These are phyloP conservation scores for Phytophthora cactorum DNA, from an alignment of 352 stramenopile species.

Conservation along the genomic window DNA sequence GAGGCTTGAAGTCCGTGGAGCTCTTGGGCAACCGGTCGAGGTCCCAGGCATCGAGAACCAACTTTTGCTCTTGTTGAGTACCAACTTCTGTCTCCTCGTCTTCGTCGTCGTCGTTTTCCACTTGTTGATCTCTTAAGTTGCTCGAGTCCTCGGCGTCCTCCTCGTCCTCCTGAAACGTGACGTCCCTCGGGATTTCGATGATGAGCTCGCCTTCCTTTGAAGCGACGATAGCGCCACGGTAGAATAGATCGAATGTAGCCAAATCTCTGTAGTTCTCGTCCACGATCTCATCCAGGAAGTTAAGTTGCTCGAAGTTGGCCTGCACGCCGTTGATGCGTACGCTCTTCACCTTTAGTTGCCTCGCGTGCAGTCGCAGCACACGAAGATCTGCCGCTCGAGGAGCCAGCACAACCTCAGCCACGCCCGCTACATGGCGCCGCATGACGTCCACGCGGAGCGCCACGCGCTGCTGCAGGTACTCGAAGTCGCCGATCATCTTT, in stretches of 20 bases:
- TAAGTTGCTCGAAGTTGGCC: constrained; percentile 79
- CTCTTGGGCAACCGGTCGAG: constrained; percentile 71
- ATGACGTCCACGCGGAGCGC: constrained; percentile 82
- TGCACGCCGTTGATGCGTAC: constrained; percentile 65
- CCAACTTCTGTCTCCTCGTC: constrained; percentile 50
- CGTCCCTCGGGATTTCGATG: constrained; percentile 67
- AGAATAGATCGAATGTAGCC: constrained; percentile 86
- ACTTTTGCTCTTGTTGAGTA: constrained; percentile 32
- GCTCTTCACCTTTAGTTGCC: constrained; percentile 64
- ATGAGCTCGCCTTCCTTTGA: constrained; percentile 86
- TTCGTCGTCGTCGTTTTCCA: constrained; percentile 36
- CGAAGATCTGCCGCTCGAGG: constrained; percentile 59
- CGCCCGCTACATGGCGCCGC: constrained; percentile 57
- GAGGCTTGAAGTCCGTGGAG: constrained; percentile 70
- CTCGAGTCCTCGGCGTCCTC: constrained; percentile 43
- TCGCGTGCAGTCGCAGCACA: constrained; percentile 75
- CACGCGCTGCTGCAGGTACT: constrained; percentile 87
- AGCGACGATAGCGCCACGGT: constrained; percentile 82
- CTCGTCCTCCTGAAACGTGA: constrained; percentile 63
- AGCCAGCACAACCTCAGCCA: constrained; percentile 77
- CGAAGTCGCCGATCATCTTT: constrained; percentile 83
- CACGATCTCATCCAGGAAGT: constrained; percentile 79
- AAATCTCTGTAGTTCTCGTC: constrained; percentile 83
- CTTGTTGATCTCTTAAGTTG: constrained; percentile 43
- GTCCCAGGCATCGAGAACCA: constrained; percentile 73